phyloP scores from a whole-genome alignment of 441 rosid species.

The Euphorbia schlechtendalii region DNA sequence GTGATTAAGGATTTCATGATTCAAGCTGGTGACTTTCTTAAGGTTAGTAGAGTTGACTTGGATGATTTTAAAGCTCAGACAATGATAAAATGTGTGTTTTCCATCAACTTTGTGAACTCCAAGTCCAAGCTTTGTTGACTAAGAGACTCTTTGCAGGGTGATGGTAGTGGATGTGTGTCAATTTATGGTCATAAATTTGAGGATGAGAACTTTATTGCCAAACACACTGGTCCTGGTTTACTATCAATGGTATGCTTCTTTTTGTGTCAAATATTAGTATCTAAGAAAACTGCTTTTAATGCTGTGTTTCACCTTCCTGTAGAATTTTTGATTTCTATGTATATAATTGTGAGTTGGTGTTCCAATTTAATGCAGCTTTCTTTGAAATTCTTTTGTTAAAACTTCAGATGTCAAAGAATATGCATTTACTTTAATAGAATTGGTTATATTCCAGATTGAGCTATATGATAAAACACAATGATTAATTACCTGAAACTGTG shows the following conservation, averaged over 20 bases:
- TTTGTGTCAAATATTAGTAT: background rate
- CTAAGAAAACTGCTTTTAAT: background rate
- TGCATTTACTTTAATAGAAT: background rate
- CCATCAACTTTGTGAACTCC: background rate
- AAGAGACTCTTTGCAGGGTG: conserved; percentile 49
- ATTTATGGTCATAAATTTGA: conserved; percentile 82
- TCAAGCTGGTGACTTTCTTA: conserved; percentile 91
- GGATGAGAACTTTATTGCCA: conserved; percentile 82
- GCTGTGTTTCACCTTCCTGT: background rate
- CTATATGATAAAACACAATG: background rate
- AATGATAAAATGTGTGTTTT: background rate
- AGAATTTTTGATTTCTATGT: background rate
- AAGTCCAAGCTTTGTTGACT: background rate
- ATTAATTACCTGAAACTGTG: background rate
- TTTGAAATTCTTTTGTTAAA: background rate
- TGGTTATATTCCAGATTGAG: background rate
- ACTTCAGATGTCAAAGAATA: background rate
- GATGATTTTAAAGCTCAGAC: background rate
- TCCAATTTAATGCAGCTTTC: background rate
- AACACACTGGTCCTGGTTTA: conserved; percentile 94
- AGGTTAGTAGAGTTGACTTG: conserved; percentile 35
- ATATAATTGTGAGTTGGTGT: background rate
- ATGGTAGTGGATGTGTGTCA: conserved; percentile 88
- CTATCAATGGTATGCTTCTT: conserved; percentile 66
- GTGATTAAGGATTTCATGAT: conserved; percentile 95